A percentile compares a stretch with the other conserved stretches of the same genome.
These are phyloP conservation scores for Pythium scleroteichum DNA, from an alignment of 352 stramenopile genomes.

Conservation along the genomic window DNA sequence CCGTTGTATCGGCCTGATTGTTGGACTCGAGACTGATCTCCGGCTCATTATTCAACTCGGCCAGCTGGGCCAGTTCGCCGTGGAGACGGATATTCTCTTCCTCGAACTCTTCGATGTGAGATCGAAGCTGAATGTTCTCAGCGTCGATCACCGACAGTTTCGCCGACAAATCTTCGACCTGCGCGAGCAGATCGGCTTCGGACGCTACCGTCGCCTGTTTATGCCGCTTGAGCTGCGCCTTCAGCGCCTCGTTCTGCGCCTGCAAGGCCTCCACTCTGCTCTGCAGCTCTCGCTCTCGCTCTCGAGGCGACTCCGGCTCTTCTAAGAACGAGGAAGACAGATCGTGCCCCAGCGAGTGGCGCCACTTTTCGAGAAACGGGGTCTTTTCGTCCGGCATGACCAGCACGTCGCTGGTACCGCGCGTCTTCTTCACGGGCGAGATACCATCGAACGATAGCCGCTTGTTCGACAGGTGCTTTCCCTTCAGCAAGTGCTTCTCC, in stretches of 20 bases:
- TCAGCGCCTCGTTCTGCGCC: slow-evolving; percentile 14
- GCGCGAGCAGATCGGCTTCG: slow-evolving; percentile 6
- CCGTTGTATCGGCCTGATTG: slow-evolving; percentile 5
- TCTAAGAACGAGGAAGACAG: slow-evolving; percentile 1
- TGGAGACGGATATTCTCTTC: slow-evolving; percentile 27
- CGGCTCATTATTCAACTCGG: slow-evolving; percentile 4
- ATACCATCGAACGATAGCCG: slow-evolving; percentile 24
- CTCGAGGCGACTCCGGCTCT: background rate
- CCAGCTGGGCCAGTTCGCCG: slow-evolving; percentile 19
- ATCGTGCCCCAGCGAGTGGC: background rate
- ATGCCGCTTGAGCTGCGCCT: slow-evolving; percentile 18
- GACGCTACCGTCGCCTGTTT: background rate
- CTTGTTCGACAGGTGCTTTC: background rate
- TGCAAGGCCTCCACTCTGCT: slow-evolving; percentile 16
- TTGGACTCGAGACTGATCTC: slow-evolving; percentile 5
- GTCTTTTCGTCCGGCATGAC: slow-evolving; percentile 22
- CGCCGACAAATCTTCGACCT: slow-evolving; percentile 15
- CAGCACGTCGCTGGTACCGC: slow-evolving; percentile 12
- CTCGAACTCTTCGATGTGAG: slow-evolving; percentile 21
- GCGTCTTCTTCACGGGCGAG: slow-evolving; percentile 27
- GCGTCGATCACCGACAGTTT: slow-evolving; percentile 19
- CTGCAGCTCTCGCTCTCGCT: slow-evolving; percentile 14
- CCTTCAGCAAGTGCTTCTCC: slow-evolving; percentile 13
- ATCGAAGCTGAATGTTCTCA: slow-evolving; percentile 19
- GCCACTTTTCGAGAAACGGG: slow-evolving; percentile 15